phyloP scores from a whole-genome alignment of 2,329 filamentous ascomycete genomes.

The Diaporthe caulivora region DNA sequence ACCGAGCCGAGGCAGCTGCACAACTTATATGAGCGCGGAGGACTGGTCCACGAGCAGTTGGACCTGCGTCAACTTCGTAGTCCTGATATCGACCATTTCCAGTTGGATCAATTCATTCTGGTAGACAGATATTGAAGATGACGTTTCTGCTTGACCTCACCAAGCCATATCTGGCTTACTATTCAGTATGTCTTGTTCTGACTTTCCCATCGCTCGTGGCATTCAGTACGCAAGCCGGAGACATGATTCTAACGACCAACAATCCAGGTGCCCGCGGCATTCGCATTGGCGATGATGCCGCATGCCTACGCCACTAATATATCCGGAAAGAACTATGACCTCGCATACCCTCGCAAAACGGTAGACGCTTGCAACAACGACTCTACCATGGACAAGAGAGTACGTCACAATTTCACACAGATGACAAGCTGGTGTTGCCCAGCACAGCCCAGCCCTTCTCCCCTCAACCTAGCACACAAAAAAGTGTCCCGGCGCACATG shows the following conservation, averaged over 20 bases:
- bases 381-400: constrained; percentile 47
- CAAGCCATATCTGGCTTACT: constrained; percentile 45
- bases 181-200: constrained; percentile 41
- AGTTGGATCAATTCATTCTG: constrained; percentile 43
- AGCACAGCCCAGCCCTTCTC: not conserved
- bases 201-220: not conserved
- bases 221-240: not conserved
- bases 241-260: not conserved
- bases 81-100: not conserved
- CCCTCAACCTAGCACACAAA: not conserved
- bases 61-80: not conserved
- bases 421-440: not conserved
- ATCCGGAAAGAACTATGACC: constrained; percentile 53
- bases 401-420: not conserved
- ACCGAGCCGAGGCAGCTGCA: not conserved
- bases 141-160: constrained; percentile 43
- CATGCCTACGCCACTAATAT: constrained; percentile 48
- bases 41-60: not conserved
- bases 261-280: constrained; percentile 56
- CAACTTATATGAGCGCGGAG: not conserved
- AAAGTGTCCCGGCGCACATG: not conserved
- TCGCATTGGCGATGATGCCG: constrained; percentile 51
- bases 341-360: constrained; percentile 54
- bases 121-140: constrained; percentile 37
- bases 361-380: constrained; percentile 49